These are phyloP conservation scores for Fusarium brevicatenulatum DNA, from an alignment of 2,329 filamentous ascomycete genomes.

Conservation along the genomic window DNA sequence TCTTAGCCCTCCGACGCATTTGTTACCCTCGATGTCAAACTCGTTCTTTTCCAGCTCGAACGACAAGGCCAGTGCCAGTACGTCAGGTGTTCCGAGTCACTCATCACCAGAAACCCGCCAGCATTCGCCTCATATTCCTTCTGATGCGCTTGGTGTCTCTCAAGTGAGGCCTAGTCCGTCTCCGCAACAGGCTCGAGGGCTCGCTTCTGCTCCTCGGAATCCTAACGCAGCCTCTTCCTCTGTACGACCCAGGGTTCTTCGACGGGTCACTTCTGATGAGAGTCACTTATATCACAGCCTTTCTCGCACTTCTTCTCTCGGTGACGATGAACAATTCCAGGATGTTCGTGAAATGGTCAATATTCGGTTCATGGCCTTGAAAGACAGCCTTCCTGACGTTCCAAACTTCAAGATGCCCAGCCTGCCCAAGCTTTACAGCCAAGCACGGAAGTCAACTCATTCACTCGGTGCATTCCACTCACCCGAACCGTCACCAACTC, in stretches of 20 bases:
- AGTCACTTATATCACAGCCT: slow-evolving; percentile 80
- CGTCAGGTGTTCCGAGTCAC: background rate
- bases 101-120: slow-evolving; percentile 11
- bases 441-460: slow-evolving; percentile 45
- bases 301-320: slow-evolving; percentile 83
- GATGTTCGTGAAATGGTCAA: slow-evolving; percentile 88
- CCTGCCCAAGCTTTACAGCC: slow-evolving; percentile 62
- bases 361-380: slow-evolving; percentile 87
- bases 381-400: slow-evolving; percentile 83
- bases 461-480: slow-evolving; percentile 48
- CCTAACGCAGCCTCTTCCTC: slow-evolving; percentile 9
- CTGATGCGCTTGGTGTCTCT: slow-evolving; percentile 3
- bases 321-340: slow-evolving; percentile 83
- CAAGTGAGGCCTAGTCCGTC: slow-evolving; percentile 25
- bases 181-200: slow-evolving; percentile 11
- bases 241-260: slow-evolving; percentile 44
- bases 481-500: slow-evolving; percentile 39
- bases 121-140: slow-evolving; percentile 2
- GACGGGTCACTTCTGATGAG: slow-evolving; percentile 66
- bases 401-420: slow-evolving; percentile 79
- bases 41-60: slow-evolving; percentile 53
- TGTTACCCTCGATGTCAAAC: slow-evolving; percentile 56
- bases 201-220: slow-evolving; percentile 2
- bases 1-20: slow-evolving; percentile 49
- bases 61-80: slow-evolving; percentile 36